Evolutionary conservation across 305 asterid species (phyloP).

Genomic region (Fraxinus platypoda): DNA sequence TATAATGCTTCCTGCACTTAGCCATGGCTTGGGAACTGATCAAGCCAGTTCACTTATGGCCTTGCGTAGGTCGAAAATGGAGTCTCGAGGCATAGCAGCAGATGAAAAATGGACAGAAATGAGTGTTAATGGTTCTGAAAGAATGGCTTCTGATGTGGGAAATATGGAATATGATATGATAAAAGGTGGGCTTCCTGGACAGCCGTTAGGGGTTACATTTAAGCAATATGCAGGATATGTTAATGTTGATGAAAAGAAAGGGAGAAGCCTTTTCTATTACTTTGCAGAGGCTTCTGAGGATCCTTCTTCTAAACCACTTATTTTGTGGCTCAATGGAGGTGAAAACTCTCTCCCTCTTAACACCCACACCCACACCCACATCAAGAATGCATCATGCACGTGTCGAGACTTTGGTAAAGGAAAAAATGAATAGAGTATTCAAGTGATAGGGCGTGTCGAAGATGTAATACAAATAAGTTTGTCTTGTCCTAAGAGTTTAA

Average conservation of each 20-base stretch:
- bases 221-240: constrained; percentile 45
- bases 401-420: background rate
- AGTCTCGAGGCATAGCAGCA: background rate
- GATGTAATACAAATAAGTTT: too few relatives aligned
- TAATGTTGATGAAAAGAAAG: constrained; percentile 25
- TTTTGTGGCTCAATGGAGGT: constrained; percentile 55
- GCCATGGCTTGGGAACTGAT: constrained; percentile 27
- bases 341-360: background rate
- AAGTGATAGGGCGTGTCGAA: background rate
- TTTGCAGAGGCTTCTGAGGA: constrained; percentile 36
- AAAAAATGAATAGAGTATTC: background rate
- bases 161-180: constrained; percentile 38
- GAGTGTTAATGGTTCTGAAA: constrained; percentile 14
- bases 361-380: background rate
- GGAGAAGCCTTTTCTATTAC: constrained; percentile 44
- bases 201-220: constrained; percentile 27
- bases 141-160: constrained; percentile 18
- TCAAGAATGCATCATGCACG: background rate
- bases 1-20: background rate
- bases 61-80: constrained; percentile 29
- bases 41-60: constrained; percentile 33
- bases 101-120: background rate
- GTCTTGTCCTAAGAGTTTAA: background rate
- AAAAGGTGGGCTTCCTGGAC: constrained; percentile 38
- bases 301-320: constrained; percentile 34